Evolutionary conservation across 495 filamentous ascomycete genomes (phyloP), one percentile per base, ranked within the genome.

Genomic region (Xylaria venustula): DNA sequence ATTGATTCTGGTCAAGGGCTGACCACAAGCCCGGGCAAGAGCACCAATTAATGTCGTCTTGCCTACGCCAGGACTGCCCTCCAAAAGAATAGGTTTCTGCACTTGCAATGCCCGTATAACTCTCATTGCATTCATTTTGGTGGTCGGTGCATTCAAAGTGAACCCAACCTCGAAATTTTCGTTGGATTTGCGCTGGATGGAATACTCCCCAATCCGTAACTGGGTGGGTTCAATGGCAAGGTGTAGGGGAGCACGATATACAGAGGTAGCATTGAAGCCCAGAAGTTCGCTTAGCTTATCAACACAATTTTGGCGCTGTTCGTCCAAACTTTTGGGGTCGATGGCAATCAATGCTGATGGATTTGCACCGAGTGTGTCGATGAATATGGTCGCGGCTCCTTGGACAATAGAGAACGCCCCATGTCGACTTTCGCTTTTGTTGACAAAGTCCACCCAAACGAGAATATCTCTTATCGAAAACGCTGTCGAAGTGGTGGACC

Each of bases 61-160:
- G 47, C 95, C 95, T 45, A 99, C 95, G 64, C 95, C 95, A 20
- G 95, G 95, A 64, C 88, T 96, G 34, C 95, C 95, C 75, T 99
- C 95, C 23, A 99, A 79, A 20, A 99, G 79, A 53, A 98, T 92
- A 25, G 95, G 92, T 65, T 96, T 97, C 22, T 85, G 81, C 2
- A 94, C 82, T 67, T 95, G 92, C 51, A 98, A 78, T n/a, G 94
- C 95, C 54, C 95, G 85, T 49, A 92, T 81, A 26, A 99, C 88
- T 70, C 93, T 82, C 82, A 98, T 92, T 2, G 88, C 89, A 65
- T 99, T 99, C 58, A 86, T 79, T 62, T 85, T 89, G 0, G 93
- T 97, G 1, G 95, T 98, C 8, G 91, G 92, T 0, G 96, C 91
- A 58, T 88, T 84, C 66, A 98, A 85, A 44, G 88, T 89, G 67